These are phyloP conservation scores for Arthrobotrys pseudoclavata DNA, from an alignment of 2,329 filamentous ascomycete species.

Conservation along the genomic window DNA sequence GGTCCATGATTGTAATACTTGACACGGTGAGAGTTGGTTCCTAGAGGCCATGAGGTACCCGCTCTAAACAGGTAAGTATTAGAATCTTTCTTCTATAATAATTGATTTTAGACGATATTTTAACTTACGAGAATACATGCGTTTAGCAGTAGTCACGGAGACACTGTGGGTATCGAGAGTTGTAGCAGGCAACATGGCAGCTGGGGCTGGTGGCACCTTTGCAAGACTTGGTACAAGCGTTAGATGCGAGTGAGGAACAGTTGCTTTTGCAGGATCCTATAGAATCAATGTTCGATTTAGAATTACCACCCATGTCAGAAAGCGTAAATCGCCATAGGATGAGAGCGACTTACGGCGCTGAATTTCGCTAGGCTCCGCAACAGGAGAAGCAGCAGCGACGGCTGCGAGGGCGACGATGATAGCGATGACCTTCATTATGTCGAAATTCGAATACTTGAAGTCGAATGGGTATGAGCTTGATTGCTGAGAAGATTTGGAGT, in stretches of 20 bases:
- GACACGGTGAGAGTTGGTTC: too few relatives aligned
- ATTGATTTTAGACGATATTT: too few relatives aligned
- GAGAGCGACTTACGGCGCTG: conserved; percentile 10
- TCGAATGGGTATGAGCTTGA: background rate
- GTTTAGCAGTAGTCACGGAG: conserved; percentile 22
- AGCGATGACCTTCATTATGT: conserved; percentile 15
- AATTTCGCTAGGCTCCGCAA: conserved; percentile 12
- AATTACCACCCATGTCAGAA: background rate
- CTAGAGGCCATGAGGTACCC: too few relatives aligned
- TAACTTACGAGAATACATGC: background rate
- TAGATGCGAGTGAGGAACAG: conserved; percentile 7
- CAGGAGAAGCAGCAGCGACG: conserved; percentile 19
- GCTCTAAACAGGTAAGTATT: too few relatives aligned
- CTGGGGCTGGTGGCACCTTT: conserved; percentile 23
- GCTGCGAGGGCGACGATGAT: conserved; percentile 9
- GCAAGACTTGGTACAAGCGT: conserved; percentile 7
- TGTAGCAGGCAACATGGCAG: conserved; percentile 26
- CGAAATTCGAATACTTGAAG: background rate
- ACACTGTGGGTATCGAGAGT: conserved; percentile 7
- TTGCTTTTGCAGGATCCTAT: conserved; percentile 21
- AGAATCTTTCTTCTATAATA: too few relatives aligned
- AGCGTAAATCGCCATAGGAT: background rate
- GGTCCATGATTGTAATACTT: too few relatives aligned
- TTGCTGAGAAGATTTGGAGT: background rate
- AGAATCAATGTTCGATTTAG: background rate